Percentiles rank a stretch among this genome's conserved stretches.
Conservation (phyloP, 768 basidiomycete species). For the Phallus indusiatus region DNA sequence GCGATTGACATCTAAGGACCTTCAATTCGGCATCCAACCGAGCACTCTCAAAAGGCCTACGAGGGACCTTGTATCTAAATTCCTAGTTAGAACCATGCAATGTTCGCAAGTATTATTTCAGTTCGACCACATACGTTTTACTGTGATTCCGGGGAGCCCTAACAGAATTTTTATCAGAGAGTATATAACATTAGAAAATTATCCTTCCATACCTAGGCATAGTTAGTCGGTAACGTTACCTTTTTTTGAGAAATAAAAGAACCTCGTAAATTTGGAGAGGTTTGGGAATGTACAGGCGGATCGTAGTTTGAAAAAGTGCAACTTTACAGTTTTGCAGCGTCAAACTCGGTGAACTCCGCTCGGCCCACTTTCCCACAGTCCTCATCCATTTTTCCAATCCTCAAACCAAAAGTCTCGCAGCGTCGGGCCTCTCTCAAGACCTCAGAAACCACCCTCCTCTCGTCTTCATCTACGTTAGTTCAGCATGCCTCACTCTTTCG, state of each 20-base stretch:
- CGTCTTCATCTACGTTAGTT: constrained; percentile 15
- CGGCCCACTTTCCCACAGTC: constrained; percentile 19
- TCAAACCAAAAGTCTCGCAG: constrained; percentile 39
- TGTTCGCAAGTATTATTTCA: constrained; percentile 49
- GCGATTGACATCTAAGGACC: constrained; percentile 38
- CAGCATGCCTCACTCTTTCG: constrained; percentile 97
- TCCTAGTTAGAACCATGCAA: constrained; percentile 49
- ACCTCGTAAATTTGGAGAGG: constrained; percentile 9
- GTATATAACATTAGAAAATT: constrained; percentile 19
- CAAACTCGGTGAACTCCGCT: constrained; percentile 58
- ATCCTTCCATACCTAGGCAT: constrained; percentile 5
- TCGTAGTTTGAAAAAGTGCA: constrained; percentile 27
- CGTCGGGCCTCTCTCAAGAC: constrained; percentile 31
- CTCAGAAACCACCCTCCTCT: constrained; percentile 13
- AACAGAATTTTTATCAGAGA: constrained; percentile 17
- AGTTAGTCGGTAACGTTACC: constrained; percentile 4
- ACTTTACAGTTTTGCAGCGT: constrained; percentile 52
- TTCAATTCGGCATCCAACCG: constrained; percentile 99
- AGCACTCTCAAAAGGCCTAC: constrained; percentile 92
- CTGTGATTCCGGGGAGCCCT: constrained; percentile 89
- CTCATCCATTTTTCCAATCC: constrained; percentile 32
- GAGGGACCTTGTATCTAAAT: constrained; percentile 95
- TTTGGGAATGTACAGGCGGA: constrained; percentile 7
- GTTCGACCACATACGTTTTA: constrained; percentile 83
- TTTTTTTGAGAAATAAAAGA: neutral